Conservation (phyloP, 1,284 basidiomycete genomes). For the Schizopora paradoxa region DNA sequence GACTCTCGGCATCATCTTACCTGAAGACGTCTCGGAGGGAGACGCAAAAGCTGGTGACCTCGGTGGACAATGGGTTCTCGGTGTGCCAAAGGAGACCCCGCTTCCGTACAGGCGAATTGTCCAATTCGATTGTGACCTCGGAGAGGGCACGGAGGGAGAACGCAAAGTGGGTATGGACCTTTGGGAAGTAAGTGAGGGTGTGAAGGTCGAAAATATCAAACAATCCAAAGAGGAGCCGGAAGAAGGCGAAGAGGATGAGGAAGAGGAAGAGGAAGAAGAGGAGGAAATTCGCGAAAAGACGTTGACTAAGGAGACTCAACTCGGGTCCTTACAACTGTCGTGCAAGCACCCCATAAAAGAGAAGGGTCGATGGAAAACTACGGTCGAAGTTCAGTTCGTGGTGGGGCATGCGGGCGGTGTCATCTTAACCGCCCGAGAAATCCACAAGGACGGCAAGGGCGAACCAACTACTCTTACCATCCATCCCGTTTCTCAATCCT, state of each 20-base stretch:
- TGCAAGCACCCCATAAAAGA: conserved; percentile 44
- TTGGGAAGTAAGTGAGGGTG: conserved; percentile 81
- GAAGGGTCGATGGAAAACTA: conserved; percentile 46
- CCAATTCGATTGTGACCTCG: conserved; percentile 62
- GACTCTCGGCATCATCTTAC: conserved; percentile 80
- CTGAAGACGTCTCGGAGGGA: conserved; percentile 45
- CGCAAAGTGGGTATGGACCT: conserved; percentile 71
- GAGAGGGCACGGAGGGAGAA: conserved; percentile 37
- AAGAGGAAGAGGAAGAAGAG: conserved; percentile 40
- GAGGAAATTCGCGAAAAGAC: conserved; percentile 64
- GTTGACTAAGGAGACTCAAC: conserved; percentile 54
- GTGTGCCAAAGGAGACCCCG: conserved; percentile 70
- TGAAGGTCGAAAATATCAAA: conserved; percentile 70
- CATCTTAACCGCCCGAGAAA: conserved; percentile 43
- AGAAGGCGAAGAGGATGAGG: conserved; percentile 47
- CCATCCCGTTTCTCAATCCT: conserved; percentile 4
- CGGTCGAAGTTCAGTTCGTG: conserved; percentile 61
- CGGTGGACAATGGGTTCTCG: conserved; percentile 60
- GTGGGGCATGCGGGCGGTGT: conserved; percentile 51
- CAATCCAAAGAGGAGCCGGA: conserved; percentile 48
- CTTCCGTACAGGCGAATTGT: conserved; percentile 74
- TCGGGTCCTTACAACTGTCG: conserved; percentile 51
- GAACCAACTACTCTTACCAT: conserved; percentile 24
- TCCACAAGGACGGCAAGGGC: conserved; percentile 35
- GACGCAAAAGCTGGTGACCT: conserved; percentile 30